These are phyloP conservation scores for Vickermania spadyakhi DNA, from an alignment of 208 protist genomes.

Conservation along the genomic window DNA sequence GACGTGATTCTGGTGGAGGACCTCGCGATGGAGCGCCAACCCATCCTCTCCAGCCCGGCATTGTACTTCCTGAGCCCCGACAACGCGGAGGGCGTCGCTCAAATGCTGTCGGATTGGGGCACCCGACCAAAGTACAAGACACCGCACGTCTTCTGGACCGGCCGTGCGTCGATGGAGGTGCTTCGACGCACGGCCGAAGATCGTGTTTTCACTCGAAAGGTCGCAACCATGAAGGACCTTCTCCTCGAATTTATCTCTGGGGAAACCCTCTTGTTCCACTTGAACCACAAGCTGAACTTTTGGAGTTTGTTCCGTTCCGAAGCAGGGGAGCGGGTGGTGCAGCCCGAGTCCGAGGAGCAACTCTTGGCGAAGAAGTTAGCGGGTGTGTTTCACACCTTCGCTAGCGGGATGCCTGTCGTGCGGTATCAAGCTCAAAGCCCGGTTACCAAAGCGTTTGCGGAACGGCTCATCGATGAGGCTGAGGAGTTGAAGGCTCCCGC, in stretches of 20 bases:
- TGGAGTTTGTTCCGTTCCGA: not conserved
- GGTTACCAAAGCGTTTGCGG: constrained; percentile 32
- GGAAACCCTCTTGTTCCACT: constrained; percentile 59
- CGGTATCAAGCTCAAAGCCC: constrained; percentile 51
- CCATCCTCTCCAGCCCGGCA: constrained; percentile 47
- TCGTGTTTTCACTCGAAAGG: constrained; percentile 22
- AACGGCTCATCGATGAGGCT: constrained; percentile 24
- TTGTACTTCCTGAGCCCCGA: constrained; percentile 58
- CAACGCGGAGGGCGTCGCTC: constrained; percentile 27
- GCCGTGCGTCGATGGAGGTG: constrained; percentile 18
- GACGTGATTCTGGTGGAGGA: constrained; percentile 73
- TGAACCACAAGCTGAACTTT: constrained; percentile 43
- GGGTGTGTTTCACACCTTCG: constrained; percentile 52
- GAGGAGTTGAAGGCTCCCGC: constrained; percentile 24
- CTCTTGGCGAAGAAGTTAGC: constrained; percentile 35
- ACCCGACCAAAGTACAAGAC: constrained; percentile 47
- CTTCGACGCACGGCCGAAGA: constrained; percentile 36
- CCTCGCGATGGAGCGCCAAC: constrained; percentile 39
- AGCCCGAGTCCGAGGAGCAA: not conserved
- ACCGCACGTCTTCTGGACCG: constrained; percentile 68
- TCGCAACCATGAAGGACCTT: constrained; percentile 53
- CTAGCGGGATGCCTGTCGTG: constrained; percentile 36
- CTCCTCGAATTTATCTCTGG: constrained; percentile 54
- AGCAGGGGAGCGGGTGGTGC: not conserved
- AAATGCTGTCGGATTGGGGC: constrained; percentile 58